Base-by-base conservation (phyloP, 352 stramenopile genomes). In the Globisporangium spinosum region DNA sequence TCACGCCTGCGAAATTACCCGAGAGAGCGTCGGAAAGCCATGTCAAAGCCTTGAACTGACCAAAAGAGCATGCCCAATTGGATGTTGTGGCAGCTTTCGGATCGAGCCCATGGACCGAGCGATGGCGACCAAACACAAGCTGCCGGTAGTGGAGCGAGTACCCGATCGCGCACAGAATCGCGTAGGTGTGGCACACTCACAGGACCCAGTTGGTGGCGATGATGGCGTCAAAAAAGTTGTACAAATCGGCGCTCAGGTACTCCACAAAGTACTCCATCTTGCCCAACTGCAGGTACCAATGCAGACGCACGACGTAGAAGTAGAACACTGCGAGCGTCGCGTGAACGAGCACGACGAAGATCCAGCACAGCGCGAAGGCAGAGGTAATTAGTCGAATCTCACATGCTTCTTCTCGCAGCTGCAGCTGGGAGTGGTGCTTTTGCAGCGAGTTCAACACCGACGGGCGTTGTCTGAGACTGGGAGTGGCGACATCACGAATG, bases 61-160 rank as follows among this genome's bases (percentile, higher is more conserved):
- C 29, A 27, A 45, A 45, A 17, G 35, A 60, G 17, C 29, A 43
- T 20, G 25, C 2, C 55, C 29, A 43, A 17, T 47, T 15, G 15
- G 17, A 9, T 8, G 29, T 45, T 29, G 25, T 6, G 13, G 53
- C 23, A 23, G 17, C 27, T 22, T 47, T 47, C 4, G 3, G 12
- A 2, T 23, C n/a, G 17, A 15, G 17, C 5, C 53, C 23, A 22
- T 29, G 23, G 17, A 17, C 5, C 8, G 27, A 59, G 13, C 55
- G 17, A 10, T 34, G 43, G 10, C 25, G 22, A 2, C 60, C 27
- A 17, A 65, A 65, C 20, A 49, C 43, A 29, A 65, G 60, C 5
- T 57, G 60, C 13, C 60, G 60, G 15, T 57, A 58, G 45, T 57
- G 45, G 17, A 58, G 25, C 27, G 60, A 65, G 45, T 34, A 65